phyloP scores from a whole-genome alignment of 495 filamentous ascomycete genomes.

The Penicillium paradoxum region DNA sequence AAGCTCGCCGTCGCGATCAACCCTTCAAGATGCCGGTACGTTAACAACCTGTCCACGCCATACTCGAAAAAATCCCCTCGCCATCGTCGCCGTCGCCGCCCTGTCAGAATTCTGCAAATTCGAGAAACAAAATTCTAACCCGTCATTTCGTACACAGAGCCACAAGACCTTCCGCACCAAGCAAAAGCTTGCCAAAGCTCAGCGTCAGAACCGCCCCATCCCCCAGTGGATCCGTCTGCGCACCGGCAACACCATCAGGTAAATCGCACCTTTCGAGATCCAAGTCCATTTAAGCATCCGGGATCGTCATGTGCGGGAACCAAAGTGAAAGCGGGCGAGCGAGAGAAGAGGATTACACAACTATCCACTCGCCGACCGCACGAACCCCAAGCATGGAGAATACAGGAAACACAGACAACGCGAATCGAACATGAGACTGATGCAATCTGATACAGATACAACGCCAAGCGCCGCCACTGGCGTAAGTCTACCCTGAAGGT shows the following conservation, averaged over 20 bases:
- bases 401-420: neutral
- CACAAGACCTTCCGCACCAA: conserved; percentile 99
- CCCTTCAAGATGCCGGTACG: conserved; percentile 81
- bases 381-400: neutral
- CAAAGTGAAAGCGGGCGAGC: neutral
- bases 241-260: conserved; percentile 98
- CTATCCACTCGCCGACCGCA: conserved; percentile 2
- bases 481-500: conserved; percentile 99
- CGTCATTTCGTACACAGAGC: conserved; percentile 52
- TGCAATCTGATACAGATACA: conserved; percentile 64
- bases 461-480: conserved; percentile 99
- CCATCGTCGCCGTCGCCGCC: neutral
- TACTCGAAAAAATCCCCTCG: neutral
- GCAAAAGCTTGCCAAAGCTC: conserved; percentile 99
- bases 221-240: conserved; percentile 99
- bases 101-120: conserved; percentile 11
- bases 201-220: conserved; percentile 99
- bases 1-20: conserved; percentile 47
- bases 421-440: conserved; percentile 18
- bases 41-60: conserved; percentile 3
- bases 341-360: neutral
- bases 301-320: neutral
- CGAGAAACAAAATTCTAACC: conserved; percentile 11
- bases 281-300: neutral
- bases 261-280: conserved; percentile 36